These are phyloP conservation scores for Biscogniauxia sp. DNA, from an alignment of 2,329 filamentous ascomycete genomes.

Conservation along the genomic window DNA sequence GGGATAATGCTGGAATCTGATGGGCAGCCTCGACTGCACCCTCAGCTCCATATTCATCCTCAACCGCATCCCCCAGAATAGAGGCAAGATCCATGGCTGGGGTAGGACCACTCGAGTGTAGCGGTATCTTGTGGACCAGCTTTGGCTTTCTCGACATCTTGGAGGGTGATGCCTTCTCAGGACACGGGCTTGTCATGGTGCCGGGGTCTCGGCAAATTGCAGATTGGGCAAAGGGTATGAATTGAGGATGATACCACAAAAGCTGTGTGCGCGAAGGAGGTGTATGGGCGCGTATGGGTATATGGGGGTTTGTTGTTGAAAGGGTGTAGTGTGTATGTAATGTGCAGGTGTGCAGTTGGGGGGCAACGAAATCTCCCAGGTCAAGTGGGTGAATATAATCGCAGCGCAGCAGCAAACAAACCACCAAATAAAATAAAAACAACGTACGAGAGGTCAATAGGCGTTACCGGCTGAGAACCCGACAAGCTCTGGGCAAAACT, in stretches of 20 bases:
- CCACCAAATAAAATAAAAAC: background rate
- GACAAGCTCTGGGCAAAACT: conserved; percentile 67
- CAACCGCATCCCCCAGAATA: background rate
- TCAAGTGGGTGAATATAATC: background rate
- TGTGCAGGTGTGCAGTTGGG: background rate
- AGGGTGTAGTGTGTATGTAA: background rate
- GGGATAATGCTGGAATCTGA: background rate
- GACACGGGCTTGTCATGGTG: conserved; percentile 1
- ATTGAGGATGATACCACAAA: background rate
- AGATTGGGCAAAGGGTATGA: background rate
- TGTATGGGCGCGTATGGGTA: background rate
- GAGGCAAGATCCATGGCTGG: background rate
- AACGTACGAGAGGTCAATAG: conserved; percentile 65
- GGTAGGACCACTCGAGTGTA: conserved; percentile 18
- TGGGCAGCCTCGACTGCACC: background rate
- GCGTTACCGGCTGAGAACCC: conserved; percentile 60
- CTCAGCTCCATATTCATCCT: background rate
- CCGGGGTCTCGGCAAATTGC: background rate
- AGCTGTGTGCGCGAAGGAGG: background rate
- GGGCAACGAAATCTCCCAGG: background rate
- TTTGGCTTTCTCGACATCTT: conserved; percentile 18
- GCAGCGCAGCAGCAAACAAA: conserved; percentile 1
- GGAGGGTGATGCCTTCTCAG: background rate
- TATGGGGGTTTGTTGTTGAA: background rate
- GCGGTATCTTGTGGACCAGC: conserved; percentile 18